Evolutionary conservation across 176 grass and related monocot genomes (phyloP), one percentile per base, ranked within the genome.

Genomic region (Phoenix dactylifera): DNA sequence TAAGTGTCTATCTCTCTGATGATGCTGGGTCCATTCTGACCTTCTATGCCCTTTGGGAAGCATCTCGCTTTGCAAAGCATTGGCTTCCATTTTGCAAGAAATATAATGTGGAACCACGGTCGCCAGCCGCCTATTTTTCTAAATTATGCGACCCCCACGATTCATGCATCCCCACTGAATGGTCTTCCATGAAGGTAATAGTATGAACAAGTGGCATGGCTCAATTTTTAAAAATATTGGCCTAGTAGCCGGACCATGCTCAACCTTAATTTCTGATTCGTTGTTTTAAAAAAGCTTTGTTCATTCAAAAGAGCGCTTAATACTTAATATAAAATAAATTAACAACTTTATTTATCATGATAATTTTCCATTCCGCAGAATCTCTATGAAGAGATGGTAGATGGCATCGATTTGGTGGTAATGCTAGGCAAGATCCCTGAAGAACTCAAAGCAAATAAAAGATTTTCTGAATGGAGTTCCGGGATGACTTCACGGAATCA

Each of bases 61-160:
- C 86, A 2, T 83, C 86, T 10, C 3, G 15, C 4, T 86, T 86
- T 50, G 79, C 82, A 1, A 84, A 81, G 69, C 24, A 29, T 16
- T 95, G 90, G 86, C 49, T 95, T 9, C 90, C 90, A 49, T 89
- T 83, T 51, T 86, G 90, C 67, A 89, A 32, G 48, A 83, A 52
- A 52, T 76, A 67, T 18, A 84, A 77, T 17, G 65, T 95, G n/a
- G 67, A 95, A 22, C 83, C 86, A 14, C 60, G 86, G 32, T 87
- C 83, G 51, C 90, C 90, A 2, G 66, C 70, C 5, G 77, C 77
- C 17, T 87, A 77, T 75, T 95, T 95, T 18, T 55, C 35, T 0
- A n/a, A 54, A n/a, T 50, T 59, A 49, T 60, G 80, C n/a, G n/a
- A 54, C 49, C 44, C 26, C 32, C 35, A 51, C 26, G 72, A 77